These are phyloP conservation scores for Phytophthora niederhauseri DNA, from an alignment of 352 stramenopile genomes.

Conservation along the genomic window DNA sequence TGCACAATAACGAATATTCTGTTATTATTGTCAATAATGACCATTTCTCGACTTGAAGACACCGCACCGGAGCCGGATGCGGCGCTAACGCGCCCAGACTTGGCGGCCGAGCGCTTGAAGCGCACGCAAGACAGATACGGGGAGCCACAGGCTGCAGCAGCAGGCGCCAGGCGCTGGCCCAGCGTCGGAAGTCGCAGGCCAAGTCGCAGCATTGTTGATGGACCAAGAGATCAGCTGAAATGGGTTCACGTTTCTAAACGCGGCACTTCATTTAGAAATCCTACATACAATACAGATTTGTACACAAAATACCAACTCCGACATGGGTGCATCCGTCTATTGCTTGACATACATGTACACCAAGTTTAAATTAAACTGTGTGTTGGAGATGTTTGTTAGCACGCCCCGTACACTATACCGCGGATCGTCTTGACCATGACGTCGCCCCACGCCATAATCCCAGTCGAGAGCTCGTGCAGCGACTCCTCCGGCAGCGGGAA, in stretches of 20 bases:
- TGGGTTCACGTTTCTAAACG: constrained; percentile 11
- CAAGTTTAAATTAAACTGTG: no score
- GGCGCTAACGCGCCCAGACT: constrained; percentile 27
- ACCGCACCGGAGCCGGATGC: constrained; percentile 25
- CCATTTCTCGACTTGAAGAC: neutral
- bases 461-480: constrained; percentile 13
- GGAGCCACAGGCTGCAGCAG: constrained; percentile 1
- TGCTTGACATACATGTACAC: no score
- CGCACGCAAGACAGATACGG: constrained; percentile 29
- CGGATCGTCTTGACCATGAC: constrained; percentile 17
- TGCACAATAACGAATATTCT: constrained; percentile 18
- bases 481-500: constrained; percentile 6
- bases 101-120: constrained; percentile 42
- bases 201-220: constrained; percentile 31
- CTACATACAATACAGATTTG: neutral
- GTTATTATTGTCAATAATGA: neutral
- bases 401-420: neutral
- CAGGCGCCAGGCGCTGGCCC: constrained; percentile 10
- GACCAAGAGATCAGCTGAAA: constrained; percentile 1
- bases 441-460: constrained; percentile 17
- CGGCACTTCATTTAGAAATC: neutral
- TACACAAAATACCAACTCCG: no score
- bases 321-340: no score
- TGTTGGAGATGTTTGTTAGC: no score
- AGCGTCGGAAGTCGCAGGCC: constrained; percentile 18